Base-by-base conservation (phyloP, 2,329 filamentous ascomycete species). In the Fusarium oxysporum region DNA sequence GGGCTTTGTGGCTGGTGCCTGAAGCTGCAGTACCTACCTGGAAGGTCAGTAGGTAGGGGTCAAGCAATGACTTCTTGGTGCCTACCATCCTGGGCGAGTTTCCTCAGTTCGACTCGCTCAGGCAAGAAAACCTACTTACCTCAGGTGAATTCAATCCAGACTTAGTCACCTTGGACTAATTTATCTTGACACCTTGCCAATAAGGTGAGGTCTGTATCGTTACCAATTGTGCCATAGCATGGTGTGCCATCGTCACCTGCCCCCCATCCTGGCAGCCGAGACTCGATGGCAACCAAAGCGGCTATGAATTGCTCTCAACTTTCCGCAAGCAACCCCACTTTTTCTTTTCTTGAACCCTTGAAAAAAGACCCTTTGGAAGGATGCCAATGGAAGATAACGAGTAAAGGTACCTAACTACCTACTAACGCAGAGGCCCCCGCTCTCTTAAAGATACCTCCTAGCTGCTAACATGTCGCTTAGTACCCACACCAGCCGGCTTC, bases 171-270 rank as follows among this genome's bases (percentile, higher is more conserved):
- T 19, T 17, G 30, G 11, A 32, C 12, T 23, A 5, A 6, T 13
- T 23, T 32, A n/a, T 30, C 32, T 33, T 23, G 47, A 54, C 25
- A 16, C 12, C 25, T 44, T 50, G 30, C 45, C 21, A 23, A 23
- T 17, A 13, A 23, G 17, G 30, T 50, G 28, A 33, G 16, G 21
- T 32, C 47, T 69, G 41, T 38, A 40, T 59, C 47, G 32, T 53
- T 44, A 43, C 51, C 40, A 58, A 61, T 64, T 40, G 55, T 67
- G 62, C 67, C 51, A 71, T 60, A 57, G 40, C 40, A 65, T 47
- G 40, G 68, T 45, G 48, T 65, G 25, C 50, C 45, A 61, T 73
- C 66, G 62, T 74, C 72, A 74, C 65, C 69, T 73, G 72, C 71
- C 65, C 64, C 57, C 56, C 71, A 59, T 62, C 35, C 62, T 54